phyloP scores from a whole-genome alignment of 345 rosid genomes.

The Angophora floribunda region DNA sequence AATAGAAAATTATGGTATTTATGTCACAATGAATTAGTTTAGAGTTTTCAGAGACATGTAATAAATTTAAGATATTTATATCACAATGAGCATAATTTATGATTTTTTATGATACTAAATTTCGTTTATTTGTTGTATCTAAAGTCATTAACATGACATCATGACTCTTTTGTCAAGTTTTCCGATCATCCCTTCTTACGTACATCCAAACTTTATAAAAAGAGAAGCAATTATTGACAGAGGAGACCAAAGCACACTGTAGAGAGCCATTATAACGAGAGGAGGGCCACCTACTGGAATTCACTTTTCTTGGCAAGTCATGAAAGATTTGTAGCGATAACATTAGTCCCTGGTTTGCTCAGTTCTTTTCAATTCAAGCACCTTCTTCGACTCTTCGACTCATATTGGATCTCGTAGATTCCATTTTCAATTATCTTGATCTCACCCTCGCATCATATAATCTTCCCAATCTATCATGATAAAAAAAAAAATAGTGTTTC shows the following conservation, averaged over 20 bases:
- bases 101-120: no score
- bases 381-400: no score
- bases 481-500: no score
- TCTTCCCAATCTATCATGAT: no score
- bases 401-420: background rate
- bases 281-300: background rate
- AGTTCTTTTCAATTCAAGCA: background rate
- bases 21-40: no score
- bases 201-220: background rate
- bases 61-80: no score
- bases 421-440: no score
- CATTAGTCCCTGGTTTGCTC: background rate
- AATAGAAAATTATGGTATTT: accelerated
- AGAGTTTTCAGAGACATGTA: no score
- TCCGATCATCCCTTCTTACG: background rate
- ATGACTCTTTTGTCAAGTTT: background rate
- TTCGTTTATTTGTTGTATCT: no score
- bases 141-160: background rate
- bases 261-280: background rate
- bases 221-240: background rate
- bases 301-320: background rate
- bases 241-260: background rate
- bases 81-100: no score
- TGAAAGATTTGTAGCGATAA: background rate
- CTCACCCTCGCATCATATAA: no score